These are phyloP conservation scores for Theobroma cacao DNA, from an alignment of 345 rosid species.

Conservation along the genomic window DNA sequence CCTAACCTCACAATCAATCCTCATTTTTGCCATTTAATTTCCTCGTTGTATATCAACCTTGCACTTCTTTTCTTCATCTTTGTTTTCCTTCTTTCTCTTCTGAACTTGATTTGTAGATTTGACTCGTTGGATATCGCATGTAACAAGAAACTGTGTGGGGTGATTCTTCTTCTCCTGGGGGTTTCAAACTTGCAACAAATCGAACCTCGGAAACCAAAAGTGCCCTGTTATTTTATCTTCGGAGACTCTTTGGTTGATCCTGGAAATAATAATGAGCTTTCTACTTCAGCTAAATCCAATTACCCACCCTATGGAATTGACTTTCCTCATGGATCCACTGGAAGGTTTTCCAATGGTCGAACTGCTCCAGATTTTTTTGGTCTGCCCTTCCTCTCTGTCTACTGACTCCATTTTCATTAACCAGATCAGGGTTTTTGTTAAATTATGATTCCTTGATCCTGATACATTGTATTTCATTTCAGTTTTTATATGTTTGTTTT, in stretches of 20 bases:
- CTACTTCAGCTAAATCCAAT: conserved; percentile 5
- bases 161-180: background rate
- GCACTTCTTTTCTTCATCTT: background rate
- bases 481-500: no score
- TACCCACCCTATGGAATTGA: conserved; percentile 22
- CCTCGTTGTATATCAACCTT: background rate
- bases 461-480: background rate
- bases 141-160: background rate
- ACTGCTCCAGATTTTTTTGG: conserved; percentile 13
- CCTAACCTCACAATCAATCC: background rate
- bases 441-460: no score
- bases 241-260: conserved; percentile 27
- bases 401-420: background rate
- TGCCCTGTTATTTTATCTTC: conserved; percentile 28
- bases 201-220: background rate
- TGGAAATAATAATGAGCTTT: conserved; percentile 20
- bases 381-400: background rate
- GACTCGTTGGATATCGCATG: background rate
- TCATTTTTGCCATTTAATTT: no score
- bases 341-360: conserved; percentile 25
- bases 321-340: conserved; percentile 14
- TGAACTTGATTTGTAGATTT: background rate
- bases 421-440: no score
- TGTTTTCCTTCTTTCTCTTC: background rate
- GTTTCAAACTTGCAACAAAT: background rate